Evolutionary conservation across 169 alveolate species (phyloP).

Genomic region (Plasmodium cynomolgi): DNA sequence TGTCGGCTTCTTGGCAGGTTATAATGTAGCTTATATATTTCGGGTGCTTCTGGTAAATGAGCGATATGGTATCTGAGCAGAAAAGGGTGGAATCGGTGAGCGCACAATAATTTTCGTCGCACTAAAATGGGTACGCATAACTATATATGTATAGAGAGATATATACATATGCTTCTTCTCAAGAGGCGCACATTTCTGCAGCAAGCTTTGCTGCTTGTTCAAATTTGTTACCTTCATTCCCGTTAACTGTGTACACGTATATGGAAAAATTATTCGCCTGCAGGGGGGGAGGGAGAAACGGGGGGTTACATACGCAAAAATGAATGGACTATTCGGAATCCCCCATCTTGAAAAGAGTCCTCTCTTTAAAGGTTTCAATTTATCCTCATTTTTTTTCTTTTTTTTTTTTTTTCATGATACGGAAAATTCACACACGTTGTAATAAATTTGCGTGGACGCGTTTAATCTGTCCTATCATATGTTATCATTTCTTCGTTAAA

Average conservation of each 20-base stretch:
- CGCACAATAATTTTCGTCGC: background rate
- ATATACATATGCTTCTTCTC: background rate
- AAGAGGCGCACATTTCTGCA: background rate
- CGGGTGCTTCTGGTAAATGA: constrained; percentile 62
- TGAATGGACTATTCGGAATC: background rate
- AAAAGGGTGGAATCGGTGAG: background rate
- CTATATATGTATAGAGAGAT: background rate
- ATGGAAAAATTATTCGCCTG: constrained; percentile 46
- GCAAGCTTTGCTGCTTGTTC: background rate
- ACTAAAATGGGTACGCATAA: background rate
- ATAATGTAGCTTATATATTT: constrained; percentile 40
- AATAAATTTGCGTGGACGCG: background rate
- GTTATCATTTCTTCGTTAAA: constrained; percentile 1
- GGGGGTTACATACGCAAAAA: background rate
- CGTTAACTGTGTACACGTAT: constrained; percentile 42
- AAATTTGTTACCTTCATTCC: constrained; percentile 6
- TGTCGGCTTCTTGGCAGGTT: constrained; percentile 47
- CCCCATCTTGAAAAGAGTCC: background rate
- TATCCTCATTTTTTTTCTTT: background rate
- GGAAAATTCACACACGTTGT: background rate
- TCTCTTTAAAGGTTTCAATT: background rate
- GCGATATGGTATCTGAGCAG: constrained; percentile 23
- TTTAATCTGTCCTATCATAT: background rate
- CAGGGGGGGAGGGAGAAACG: constrained; percentile 7
- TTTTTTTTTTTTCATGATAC: background rate